Evolutionary conservation across 768 basidiomycete genomes (phyloP), one percentile per base, ranked within the genome.

Genomic region (Rhizopogon roseolus): DNA sequence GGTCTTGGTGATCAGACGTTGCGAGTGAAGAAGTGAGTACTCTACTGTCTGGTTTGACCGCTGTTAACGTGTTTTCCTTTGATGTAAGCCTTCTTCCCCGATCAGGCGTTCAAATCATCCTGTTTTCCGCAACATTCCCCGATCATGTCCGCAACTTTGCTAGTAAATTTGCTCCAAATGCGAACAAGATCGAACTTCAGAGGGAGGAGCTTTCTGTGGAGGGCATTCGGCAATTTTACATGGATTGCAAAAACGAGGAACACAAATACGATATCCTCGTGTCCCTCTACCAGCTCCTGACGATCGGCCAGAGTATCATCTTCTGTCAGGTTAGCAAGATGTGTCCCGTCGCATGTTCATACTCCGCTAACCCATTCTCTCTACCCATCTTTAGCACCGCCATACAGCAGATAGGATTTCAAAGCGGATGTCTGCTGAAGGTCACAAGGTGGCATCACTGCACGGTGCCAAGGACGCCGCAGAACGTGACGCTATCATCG

Each of bases 121-220:
- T 98, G 49, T 99, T 99, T 78, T 98, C 96, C 1, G 97, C 97
- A 28, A 99, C 97, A 5, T 99, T 98, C 80, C 90, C 93, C 19
- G 93, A 96, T 65, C 81, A 89, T 56, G 96, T 98, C 57, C 88
- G 93, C 49, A 72, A 71, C n/a, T 98, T 96, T 66, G 96, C 97
- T 16, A 79, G 78, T 60, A 91, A 91, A 62, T 96, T 98, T 68
- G 95, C 96, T 14, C 95, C 97, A 0, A 79, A 79, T 36, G 89
- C 97, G 57, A 98, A 99, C 79, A 93, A 96, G 76, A 98, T 99
- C 62, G 89, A 93, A 71, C 79, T 99, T 36, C 85, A 93, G 72
- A 88, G 85, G 66, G 93, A 95, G 66, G 97, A 99, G 66, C 79
- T 99, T 43, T 90, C 88, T 27, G 90, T 98, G 22, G 90, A 93